These are phyloP conservation scores for Ceratocystiopsis minuta DNA, from an alignment of 2,329 filamentous ascomycete genomes.

Conservation along the genomic window DNA sequence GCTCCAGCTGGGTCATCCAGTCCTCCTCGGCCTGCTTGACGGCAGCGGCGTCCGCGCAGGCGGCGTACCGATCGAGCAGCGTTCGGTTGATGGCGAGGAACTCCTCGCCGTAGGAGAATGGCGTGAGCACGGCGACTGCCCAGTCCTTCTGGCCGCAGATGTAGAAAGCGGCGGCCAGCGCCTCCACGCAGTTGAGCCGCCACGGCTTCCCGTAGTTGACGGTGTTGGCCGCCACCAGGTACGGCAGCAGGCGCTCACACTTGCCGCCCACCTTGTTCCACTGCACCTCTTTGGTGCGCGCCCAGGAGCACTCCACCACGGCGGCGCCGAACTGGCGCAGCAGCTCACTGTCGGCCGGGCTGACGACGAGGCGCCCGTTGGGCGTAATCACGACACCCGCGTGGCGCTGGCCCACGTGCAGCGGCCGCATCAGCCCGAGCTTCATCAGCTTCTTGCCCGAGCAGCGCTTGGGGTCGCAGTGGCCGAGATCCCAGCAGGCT, in stretches of 20 bases:
- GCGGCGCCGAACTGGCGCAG: slow-evolving; percentile 82
- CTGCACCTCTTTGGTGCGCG: slow-evolving; percentile 75
- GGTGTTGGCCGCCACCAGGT: slow-evolving; percentile 87
- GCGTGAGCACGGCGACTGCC: slow-evolving; percentile 66
- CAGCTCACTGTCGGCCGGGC: slow-evolving; percentile 62
- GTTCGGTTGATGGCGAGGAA: slow-evolving; percentile 84
- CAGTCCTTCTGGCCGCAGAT: slow-evolving; percentile 87
- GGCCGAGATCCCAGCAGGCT: slow-evolving; percentile 92
- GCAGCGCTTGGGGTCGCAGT: slow-evolving; percentile 93
- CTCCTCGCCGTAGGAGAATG: slow-evolving; percentile 74
- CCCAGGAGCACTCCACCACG: slow-evolving; percentile 96
- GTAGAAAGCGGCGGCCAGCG: slow-evolving; percentile 75
- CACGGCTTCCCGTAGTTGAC: slow-evolving; percentile 96
- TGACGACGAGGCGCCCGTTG: slow-evolving; percentile 74
- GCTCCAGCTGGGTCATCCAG: slow-evolving; percentile 81
- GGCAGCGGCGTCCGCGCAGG: slow-evolving; percentile 61
- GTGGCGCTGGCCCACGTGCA: slow-evolving; percentile 82
- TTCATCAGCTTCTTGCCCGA: slow-evolving; percentile 90
- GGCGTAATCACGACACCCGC: slow-evolving; percentile 86
- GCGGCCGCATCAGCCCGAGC: slow-evolving; percentile 79
- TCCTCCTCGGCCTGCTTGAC: slow-evolving; percentile 71
- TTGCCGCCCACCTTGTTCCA: slow-evolving; percentile 85
- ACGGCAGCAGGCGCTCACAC: slow-evolving; percentile 78
- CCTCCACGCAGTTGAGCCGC: slow-evolving; percentile 90
- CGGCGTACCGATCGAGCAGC: slow-evolving; percentile 68